Evolutionary conservation across 2,329 filamentous ascomycete species (phyloP), one percentile per base, ranked within the genome.

Genomic region (Xylariaceae sp.): DNA sequence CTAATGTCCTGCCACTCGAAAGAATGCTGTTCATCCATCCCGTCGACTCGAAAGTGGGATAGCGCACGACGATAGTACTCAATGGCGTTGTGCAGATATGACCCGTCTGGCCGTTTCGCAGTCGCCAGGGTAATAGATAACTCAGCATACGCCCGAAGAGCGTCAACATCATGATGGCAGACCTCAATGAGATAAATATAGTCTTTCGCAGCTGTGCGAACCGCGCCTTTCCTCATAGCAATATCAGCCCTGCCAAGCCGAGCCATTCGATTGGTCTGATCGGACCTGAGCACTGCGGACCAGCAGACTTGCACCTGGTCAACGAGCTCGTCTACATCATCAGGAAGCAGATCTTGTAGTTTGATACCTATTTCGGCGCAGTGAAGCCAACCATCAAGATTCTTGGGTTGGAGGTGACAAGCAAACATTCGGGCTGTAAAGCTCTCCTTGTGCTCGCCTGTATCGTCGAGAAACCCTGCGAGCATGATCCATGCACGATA

Each of bases 1-100:
- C 89, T 86, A 34, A 94, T 73, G 63, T 97, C 86, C 42, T 85
- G 83, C 92, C 92, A 98, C 23, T 73, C 72, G 42, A 76, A 72
- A 5, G 66, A 62, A 11, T 60, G 62, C 29, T 64, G 63, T 42
- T 62, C 64, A 34, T 64, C 64, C 38, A 60, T 53, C 4, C 60
- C 58, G n/a, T 62, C 54, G 4, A 57, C 51, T 37, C 63, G 64
- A 37, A 71, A 66, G 42, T 74, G 61, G 17, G 69, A 60, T 45
- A 81, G 74, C 42, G 72, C 72, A 4, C 60, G 60, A 38, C 67
- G 62, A 53, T 81, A 82, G 29, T 74, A 75, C 1, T 63, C 63
- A 48, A 74, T 72, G 23, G 74, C 76, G 25, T 39, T 54, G 7
- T 42, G 23, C 10, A 55, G 60, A 20, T 50, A 55, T 25, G 64